A percentile compares a stretch with the other conserved stretches of the same genome.
Conservation (phyloP, 371 early-diverging fungal genomes). For the Circinella minor region DNA sequence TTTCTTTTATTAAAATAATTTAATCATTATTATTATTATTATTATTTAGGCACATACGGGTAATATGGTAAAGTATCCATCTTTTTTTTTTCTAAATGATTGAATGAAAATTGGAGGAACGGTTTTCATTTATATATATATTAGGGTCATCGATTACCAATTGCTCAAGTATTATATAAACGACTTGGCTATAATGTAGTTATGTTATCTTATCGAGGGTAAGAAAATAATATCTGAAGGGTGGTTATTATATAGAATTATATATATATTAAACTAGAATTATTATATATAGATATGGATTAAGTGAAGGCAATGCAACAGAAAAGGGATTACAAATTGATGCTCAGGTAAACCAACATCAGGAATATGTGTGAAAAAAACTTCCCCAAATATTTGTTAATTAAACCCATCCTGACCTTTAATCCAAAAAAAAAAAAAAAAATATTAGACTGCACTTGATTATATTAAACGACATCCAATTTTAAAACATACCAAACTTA, state of each 20-base stretch:
- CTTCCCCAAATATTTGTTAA: background rate
- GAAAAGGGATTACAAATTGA: conserved; percentile 91
- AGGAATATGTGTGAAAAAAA: background rate
- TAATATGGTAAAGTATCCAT: conserved; percentile 72
- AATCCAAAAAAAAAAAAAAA: too few relatives aligned
- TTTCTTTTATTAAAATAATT: too few relatives aligned
- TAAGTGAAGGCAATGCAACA: conserved; percentile 83
- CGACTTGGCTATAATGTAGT: conserved; percentile 82
- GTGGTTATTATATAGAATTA: too few relatives aligned
- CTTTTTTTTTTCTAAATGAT: too few relatives aligned
- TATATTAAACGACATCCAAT: conserved; percentile 80
- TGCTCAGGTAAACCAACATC: conserved; percentile 71
- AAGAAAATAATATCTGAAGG: conserved; percentile 24
- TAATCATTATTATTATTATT: too few relatives aligned
- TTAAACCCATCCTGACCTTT: background rate
- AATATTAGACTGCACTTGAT: conserved; percentile 75
- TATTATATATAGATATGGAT: too few relatives aligned
- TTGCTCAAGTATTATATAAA: conserved; percentile 76
- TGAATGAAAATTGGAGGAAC: too few relatives aligned
- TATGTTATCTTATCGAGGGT: conserved; percentile 95
- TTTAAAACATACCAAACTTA: conserved; percentile 74
- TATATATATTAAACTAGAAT: too few relatives aligned
- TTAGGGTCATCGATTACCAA: conserved; percentile 89
- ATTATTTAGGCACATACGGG: conserved; percentile 87
- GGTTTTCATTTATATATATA: background rate